These are phyloP conservation scores for Quercus gilva DNA, from an alignment of 306 rosid species.

Conservation along the genomic window DNA sequence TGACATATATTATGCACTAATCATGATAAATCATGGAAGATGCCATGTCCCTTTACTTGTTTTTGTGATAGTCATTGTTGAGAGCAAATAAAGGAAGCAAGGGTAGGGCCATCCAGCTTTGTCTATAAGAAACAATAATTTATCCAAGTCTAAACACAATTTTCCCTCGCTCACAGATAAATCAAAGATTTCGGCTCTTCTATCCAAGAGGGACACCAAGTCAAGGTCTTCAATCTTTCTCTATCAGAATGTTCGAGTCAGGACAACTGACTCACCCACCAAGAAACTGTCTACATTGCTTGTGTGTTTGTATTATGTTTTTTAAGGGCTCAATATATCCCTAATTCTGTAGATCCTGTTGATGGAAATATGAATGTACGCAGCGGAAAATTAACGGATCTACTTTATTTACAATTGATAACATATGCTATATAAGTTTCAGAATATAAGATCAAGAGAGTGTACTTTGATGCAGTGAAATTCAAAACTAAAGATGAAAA, in stretches of 20 bases:
- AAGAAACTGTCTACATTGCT: not conserved
- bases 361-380: no score
- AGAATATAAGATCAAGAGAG: no score
- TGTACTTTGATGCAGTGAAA: no score
- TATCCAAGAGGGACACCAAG: not conserved
- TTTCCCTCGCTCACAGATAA: not conserved
- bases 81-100: not conserved
- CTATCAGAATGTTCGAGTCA: slow-evolving; percentile 25
- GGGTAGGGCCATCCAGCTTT: not conserved
- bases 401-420: no score
- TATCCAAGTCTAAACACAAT: not conserved
- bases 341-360: no score
- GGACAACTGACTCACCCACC: slow-evolving; percentile 13
- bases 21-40: no score
- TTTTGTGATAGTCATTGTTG: not conserved
- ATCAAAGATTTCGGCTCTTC: not conserved
- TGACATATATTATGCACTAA: no score
- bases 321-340: no score
- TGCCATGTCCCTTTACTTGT: no score
- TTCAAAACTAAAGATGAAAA: no score
- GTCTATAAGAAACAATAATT: not conserved
- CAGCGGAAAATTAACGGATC: no score
- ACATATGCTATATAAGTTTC: no score
- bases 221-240: slow-evolving; percentile 3
- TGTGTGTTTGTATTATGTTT: not conserved